These are phyloP conservation scores for Tulasnella sp. DNA, from an alignment of 768 basidiomycete genomes.

Conservation along the genomic window DNA sequence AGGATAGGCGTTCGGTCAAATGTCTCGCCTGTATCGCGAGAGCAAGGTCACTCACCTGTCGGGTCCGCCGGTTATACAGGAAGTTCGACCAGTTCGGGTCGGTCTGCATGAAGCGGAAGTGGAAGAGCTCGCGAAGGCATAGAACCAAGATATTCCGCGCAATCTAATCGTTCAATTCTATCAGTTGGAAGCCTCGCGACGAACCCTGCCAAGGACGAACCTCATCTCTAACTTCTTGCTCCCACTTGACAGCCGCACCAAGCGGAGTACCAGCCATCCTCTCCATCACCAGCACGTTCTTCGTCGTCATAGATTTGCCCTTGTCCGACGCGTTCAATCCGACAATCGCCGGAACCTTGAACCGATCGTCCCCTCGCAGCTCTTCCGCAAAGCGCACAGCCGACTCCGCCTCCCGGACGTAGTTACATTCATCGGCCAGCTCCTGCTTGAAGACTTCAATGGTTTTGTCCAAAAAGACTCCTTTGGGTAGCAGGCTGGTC, in stretches of 20 bases:
- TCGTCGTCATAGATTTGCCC: constrained; percentile 69
- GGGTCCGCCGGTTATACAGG: constrained; percentile 73
- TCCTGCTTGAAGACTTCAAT: constrained; percentile 90
- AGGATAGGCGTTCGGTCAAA: neutral
- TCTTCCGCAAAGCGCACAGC: constrained; percentile 57
- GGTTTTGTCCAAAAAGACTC: constrained; percentile 87
- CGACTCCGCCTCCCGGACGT: constrained; percentile 77
- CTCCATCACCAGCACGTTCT: constrained; percentile 88
- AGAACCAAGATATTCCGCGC: constrained; percentile 79
- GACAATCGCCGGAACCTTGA: constrained; percentile 73
- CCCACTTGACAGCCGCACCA: constrained; percentile 64
- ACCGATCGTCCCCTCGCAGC: constrained; percentile 58
- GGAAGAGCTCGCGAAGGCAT: constrained; percentile 87
- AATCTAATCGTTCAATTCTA: constrained; percentile 58
- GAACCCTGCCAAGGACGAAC: constrained; percentile 49
- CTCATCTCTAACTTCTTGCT: constrained; percentile 69
- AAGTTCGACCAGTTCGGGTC: constrained; percentile 99
- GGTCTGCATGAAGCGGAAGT: constrained; percentile 94
- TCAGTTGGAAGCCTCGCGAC: neutral
- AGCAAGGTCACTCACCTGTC: constrained; percentile 52
- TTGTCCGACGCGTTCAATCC: constrained; percentile 43
- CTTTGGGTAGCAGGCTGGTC: constrained; percentile 70
- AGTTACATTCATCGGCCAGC: constrained; percentile 91
- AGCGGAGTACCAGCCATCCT: constrained; percentile 78
- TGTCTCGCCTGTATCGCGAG: neutral